Base-by-base conservation (phyloP, 495 filamentous ascomycete genomes). In the Aspergillus ostianus region DNA sequence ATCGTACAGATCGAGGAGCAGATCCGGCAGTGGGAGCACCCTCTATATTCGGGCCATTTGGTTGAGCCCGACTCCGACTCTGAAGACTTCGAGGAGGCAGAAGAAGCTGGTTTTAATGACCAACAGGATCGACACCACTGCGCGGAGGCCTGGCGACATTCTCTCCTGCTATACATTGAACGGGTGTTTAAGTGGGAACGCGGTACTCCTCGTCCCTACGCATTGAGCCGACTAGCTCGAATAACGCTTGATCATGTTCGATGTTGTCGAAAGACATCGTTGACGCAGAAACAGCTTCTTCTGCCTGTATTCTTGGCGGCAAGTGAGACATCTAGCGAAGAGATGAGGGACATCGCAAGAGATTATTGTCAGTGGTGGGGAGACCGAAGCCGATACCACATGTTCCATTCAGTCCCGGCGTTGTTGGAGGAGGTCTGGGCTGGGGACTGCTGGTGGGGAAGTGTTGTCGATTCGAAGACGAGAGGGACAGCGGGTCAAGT, bases 261-360 rank as follows among this genome's bases (percentile, higher is more conserved):
- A 17, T 65, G 58, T 47, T 72, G 68, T 58, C 65, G 70, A 23
- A 59, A 59, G 49, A 66, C 57, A 2, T 64, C 55, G 1, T 61
- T 61, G 45, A 59, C 60, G 17, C 64, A 66, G 32, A 70, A 67
- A 52, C 68, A 69, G 53, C 59, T 67, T 2, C 50, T 72, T 0
- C 50, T 72, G 20, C 68, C 66, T 0, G 54, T 73, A 1, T 73
- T 73, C 53, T 48, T 73, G 2, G 70, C 70, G 13, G 70, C 64
- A 2, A 68, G 70, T 48, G 67, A 72, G 48, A 68, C 63, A 9
- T 26, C 47, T 6, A 64, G 68, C 57, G 57, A 32, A 12, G 61
- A 62, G 32, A 61, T 61, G 59, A 56, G 61, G 10, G 46, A 58
- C 17, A 59, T 63, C 44, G 62, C 60, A 8, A 60, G 46, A 18